phyloP scores from a whole-genome alignment of 2,329 filamentous ascomycete species.

The Hymenoscyphus linearis region DNA sequence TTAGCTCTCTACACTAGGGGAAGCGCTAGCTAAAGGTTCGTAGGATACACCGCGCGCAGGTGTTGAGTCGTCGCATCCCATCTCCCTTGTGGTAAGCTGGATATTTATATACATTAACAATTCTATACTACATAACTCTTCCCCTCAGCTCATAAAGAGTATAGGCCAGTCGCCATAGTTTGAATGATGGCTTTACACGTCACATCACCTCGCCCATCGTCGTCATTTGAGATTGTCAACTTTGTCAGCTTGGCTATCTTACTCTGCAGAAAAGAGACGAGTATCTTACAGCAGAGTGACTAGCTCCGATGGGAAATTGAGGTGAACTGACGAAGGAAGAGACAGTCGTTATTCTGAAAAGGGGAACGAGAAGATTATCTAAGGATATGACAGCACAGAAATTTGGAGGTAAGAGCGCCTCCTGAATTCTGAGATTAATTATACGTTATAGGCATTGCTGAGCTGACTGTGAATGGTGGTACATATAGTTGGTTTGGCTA shows the following conservation, averaged over 20 bases:
- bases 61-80: too few species aligned
- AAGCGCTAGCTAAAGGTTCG: too few species aligned
- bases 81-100: background rate
- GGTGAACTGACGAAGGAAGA: background rate
- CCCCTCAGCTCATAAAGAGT: background rate
- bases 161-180: background rate
- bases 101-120: background rate
- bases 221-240: background rate
- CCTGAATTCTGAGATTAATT: background rate
- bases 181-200: background rate
- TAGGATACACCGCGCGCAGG: too few species aligned
- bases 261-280: background rate
- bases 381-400: background rate
- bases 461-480: background rate
- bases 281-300: background rate
- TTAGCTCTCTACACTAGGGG: too few species aligned
- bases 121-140: background rate
- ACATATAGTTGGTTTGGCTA: background rate
- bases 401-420: background rate
- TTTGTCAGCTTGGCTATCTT: background rate
- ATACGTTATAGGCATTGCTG: background rate
- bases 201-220: background rate
- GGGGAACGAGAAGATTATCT: background rate
- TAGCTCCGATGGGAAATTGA: background rate
- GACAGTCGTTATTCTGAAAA: background rate